These are phyloP conservation scores for Phialophora tarda DNA, from an alignment of 2,329 filamentous ascomycete genomes.

Conservation along the genomic window DNA sequence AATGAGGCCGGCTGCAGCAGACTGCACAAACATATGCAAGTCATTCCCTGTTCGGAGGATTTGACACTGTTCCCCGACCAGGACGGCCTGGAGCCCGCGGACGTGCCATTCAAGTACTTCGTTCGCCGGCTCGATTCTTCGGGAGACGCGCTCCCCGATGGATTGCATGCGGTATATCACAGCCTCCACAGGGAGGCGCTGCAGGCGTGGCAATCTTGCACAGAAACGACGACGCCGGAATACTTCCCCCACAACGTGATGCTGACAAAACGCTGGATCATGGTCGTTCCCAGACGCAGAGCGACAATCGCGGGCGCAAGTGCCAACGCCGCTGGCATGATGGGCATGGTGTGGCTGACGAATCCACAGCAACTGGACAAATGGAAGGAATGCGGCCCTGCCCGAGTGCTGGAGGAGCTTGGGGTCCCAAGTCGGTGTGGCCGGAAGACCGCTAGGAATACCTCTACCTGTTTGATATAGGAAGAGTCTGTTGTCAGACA, in stretches of 20 bases:
- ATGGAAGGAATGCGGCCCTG: constrained; percentile 11
- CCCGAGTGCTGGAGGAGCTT: constrained; percentile 13
- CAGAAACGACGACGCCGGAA: neutral
- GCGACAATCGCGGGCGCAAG: constrained; percentile 7
- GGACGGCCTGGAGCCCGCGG: constrained; percentile 1
- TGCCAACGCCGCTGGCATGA: constrained; percentile 24
- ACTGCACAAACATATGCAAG: constrained; percentile 54
- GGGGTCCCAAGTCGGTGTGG: constrained; percentile 6
- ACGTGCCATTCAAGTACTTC: constrained; percentile 17
- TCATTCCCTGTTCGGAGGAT: constrained; percentile 44
- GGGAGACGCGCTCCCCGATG: neutral
- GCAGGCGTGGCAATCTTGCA: constrained; percentile 11
- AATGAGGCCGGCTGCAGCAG: constrained; percentile 50
- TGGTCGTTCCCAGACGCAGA: constrained; percentile 15
- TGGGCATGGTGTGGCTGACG: constrained; percentile 23
- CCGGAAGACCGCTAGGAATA: neutral
- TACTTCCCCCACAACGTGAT: constrained; percentile 23
- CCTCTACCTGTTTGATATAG: neutral
- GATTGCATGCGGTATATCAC: constrained; percentile 9
- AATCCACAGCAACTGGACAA: constrained; percentile 12
- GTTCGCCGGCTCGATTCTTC: constrained; percentile 4
- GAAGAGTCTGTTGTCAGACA: neutral
- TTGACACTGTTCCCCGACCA: constrained; percentile 15
- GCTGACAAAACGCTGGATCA: constrained; percentile 21
- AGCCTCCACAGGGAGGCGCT: constrained; percentile 2